Evolutionary conservation across 164 flowering plant species (phyloP).

Genomic region (Umbilicus rupestris): DNA sequence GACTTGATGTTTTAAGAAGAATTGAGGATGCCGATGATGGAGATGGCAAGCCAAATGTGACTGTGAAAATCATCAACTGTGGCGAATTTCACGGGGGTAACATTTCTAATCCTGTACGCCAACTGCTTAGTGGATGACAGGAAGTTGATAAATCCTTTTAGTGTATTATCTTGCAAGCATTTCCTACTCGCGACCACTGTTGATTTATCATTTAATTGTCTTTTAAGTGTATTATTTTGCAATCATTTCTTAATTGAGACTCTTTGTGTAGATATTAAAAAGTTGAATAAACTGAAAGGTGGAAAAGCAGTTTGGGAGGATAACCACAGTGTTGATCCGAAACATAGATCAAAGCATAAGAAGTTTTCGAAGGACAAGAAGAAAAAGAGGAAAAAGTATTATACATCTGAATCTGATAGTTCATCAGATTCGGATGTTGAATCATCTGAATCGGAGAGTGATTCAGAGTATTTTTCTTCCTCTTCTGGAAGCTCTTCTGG

Average conservation of each 20-base stretch:
- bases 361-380: slow-evolving; percentile 59
- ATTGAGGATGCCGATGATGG: slow-evolving; percentile 73
- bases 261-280: slow-evolving; percentile 52
- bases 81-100: slow-evolving; percentile 64
- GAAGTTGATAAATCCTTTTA: background rate
- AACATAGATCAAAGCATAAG: slow-evolving; percentile 60
- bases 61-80: slow-evolving; percentile 74
- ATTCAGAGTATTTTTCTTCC: slow-evolving; percentile 54
- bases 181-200: too few relatives aligned
- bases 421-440: slow-evolving; percentile 72
- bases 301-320: slow-evolving; percentile 47
- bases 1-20: slow-evolving; percentile 56
- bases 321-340: slow-evolving; percentile 35
- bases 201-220: background rate
- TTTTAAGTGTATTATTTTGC: background rate
- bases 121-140: background rate
- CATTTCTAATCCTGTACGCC: background rate
- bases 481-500: slow-evolving; percentile 74
- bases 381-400: slow-evolving; percentile 60
- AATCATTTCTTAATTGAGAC: background rate
- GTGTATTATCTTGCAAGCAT: background rate
- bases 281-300: slow-evolving; percentile 31
- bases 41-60: slow-evolving; percentile 52
- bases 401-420: slow-evolving; percentile 73
- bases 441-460: slow-evolving; percentile 54